Evolutionary conservation across 192 early-diverging fungal genomes (phyloP).

Genomic region (Spinellus fusiger): DNA sequence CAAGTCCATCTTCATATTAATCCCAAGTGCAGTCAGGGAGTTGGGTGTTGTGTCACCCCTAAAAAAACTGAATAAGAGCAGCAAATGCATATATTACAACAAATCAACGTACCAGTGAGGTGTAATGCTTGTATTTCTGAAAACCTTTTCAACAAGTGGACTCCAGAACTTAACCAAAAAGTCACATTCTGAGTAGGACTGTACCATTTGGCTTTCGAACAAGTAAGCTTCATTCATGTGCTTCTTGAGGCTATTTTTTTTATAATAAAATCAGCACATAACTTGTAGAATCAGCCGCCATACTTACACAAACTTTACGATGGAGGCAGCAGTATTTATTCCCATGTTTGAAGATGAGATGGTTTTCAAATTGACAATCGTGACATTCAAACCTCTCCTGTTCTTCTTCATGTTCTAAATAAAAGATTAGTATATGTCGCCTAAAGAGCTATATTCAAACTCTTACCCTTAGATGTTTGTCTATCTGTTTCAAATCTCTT

Average conservation of each 20-base stretch:
- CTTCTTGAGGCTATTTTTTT: slow-evolving; percentile 14
- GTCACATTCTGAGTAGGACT: slow-evolving; percentile 2
- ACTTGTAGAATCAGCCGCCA: slow-evolving; percentile 5
- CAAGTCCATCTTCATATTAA: slow-evolving; percentile 14
- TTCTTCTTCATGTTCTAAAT: slow-evolving; percentile 4
- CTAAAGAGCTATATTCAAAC: slow-evolving; percentile 10
- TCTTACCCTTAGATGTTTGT: slow-evolving; percentile 8
- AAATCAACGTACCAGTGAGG: slow-evolving; percentile 12
- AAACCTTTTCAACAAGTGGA: slow-evolving; percentile 4
- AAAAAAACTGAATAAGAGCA: slow-evolving; percentile 9
- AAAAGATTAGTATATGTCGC: slow-evolving; percentile 8
- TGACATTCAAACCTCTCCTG: slow-evolving; percentile 1
- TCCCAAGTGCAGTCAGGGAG: neutral
- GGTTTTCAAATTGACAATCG: neutral
- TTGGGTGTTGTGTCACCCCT: slow-evolving; percentile 5
- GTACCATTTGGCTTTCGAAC: slow-evolving; percentile 1
- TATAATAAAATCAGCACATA: slow-evolving; percentile 11
- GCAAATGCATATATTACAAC: slow-evolving; percentile 2
- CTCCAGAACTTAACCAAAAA: slow-evolving; percentile 5
- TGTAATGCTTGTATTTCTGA: slow-evolving; percentile 2
- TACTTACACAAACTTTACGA: slow-evolving; percentile 14
- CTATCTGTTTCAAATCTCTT: neutral
- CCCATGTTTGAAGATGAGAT: neutral
- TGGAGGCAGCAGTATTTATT: neutral
- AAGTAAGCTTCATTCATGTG: slow-evolving; percentile 5